Evolutionary conservation across 78 protist genomes (phyloP).

Genomic region (Chrysochromulina tobinii): DNA sequence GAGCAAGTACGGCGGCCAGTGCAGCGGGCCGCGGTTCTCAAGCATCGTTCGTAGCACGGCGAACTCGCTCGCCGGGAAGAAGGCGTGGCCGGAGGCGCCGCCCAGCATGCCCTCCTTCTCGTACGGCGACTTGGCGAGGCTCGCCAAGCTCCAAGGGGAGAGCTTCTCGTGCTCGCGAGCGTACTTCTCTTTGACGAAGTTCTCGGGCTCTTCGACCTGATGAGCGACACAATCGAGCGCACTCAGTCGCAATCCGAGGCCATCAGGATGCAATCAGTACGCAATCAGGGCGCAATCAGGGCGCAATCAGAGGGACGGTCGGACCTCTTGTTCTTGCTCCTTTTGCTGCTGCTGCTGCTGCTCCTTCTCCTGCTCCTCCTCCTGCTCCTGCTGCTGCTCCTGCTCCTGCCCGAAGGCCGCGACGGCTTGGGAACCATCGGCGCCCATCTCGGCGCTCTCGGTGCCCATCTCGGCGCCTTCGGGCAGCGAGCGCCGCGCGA

Average conservation of each 20-base stretch:
- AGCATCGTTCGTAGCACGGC: background rate
- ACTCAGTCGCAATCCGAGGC: no score
- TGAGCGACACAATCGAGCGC: no score
- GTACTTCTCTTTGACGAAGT: slow-evolving; percentile 54
- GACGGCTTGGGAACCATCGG: no score
- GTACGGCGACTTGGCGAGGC: background rate
- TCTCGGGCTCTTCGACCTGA: slow-evolving; percentile 36
- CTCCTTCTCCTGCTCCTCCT: background rate
- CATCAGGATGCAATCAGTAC: no score
- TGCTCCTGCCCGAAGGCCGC: background rate
- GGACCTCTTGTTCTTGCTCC: slow-evolving; percentile 37
- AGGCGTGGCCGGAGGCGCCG: background rate
- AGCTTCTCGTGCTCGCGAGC: slow-evolving; percentile 22
- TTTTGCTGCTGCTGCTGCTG: slow-evolving; percentile 8
- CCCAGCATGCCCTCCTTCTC: background rate
- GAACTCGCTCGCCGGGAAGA: slow-evolving; percentile 33
- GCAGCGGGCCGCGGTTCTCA: slow-evolving; percentile 10
- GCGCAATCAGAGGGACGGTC: no score
- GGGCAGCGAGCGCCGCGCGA: no score
- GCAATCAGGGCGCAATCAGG: no score
- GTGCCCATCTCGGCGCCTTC: no score
- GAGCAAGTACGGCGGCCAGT: slow-evolving; percentile 20
- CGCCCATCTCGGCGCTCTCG: no score
- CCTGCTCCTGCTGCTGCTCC: slow-evolving; percentile 34
- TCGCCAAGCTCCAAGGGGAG: background rate